Percentiles rank a stretch among this genome's conserved stretches.
Evolutionary conservation across 495 filamentous ascomycete genomes (phyloP).

Genomic region (Aspergillus avenaceus): DNA sequence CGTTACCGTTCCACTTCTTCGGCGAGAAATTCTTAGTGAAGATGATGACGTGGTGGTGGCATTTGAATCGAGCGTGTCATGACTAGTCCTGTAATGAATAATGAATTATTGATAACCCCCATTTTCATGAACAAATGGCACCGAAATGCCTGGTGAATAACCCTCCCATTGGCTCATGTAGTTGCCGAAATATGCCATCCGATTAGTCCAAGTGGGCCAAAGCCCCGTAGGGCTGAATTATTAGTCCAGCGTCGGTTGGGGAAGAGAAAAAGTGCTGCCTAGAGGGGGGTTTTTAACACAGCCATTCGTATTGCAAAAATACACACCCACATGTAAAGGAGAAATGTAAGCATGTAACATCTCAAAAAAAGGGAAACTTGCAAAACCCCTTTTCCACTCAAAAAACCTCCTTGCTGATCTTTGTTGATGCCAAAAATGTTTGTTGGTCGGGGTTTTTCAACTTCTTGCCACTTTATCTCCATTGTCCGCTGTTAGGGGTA

Average conservation of each 20-base stretch:
- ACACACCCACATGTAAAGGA: neutral
- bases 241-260: neutral
- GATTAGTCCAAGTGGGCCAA: neutral
- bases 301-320: neutral
- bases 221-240: slow-evolving; percentile 2
- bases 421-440: too few species aligned
- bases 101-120: neutral
- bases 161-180: neutral
- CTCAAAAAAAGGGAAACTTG: too few species aligned
- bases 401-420: too few species aligned
- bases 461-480: too few species aligned
- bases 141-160: neutral
- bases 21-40: slow-evolving; percentile 6
- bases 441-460: too few species aligned
- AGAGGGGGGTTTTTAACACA: neutral
- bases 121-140: neutral
- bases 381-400: too few species aligned
- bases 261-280: neutral
- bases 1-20: slow-evolving; percentile 4
- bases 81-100: neutral
- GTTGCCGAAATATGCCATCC: too few species aligned
- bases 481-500: too few species aligned
- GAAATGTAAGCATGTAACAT: too few species aligned
- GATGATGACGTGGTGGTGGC: slow-evolving; percentile 13
- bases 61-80: neutral